A percentile compares a stretch with the other conserved stretches of the same genome.
Conservation (phyloP, 2,329 filamentous ascomycete genomes). For the Fusarium sambucinum region DNA sequence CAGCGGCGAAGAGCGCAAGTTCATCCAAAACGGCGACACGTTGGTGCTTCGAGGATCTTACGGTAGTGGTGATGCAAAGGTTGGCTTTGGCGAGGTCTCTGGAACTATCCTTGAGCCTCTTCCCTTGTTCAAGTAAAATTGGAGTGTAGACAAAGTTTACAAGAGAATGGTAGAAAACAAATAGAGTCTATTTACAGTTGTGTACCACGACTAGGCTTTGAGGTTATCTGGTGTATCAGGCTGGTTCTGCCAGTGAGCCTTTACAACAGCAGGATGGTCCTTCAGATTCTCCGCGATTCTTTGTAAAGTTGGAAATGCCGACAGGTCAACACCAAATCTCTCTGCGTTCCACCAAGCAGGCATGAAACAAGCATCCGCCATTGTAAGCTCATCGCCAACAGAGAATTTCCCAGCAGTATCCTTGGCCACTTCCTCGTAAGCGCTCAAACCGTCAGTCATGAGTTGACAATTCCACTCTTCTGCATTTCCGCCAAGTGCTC, state of each 20-base stretch:
- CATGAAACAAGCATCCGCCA: conserved; percentile 70
- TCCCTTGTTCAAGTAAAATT: conserved; percentile 46
- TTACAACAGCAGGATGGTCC: conserved; percentile 62
- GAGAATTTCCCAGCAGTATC: conserved; percentile 63
- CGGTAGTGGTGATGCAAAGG: conserved; percentile 73
- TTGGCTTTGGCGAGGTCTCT: conserved; percentile 81
- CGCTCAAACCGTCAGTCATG: conserved; percentile 65
- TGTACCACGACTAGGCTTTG: conserved; percentile 17
- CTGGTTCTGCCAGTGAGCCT: conserved; percentile 67
- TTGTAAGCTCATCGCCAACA: conserved; percentile 65
- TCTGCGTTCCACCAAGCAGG: conserved; percentile 70
- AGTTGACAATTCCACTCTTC: conserved; percentile 65
- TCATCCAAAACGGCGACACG: conserved; percentile 41
- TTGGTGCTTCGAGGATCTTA: conserved; percentile 74
- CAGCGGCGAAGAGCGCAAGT: conserved; percentile 64
- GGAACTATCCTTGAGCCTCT: conserved; percentile 66
- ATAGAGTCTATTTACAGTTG: neutral
- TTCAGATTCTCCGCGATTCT: conserved; percentile 61
- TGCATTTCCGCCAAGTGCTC: conserved; percentile 57
- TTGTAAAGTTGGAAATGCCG: conserved; percentile 60
- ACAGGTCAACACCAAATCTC: conserved; percentile 66
- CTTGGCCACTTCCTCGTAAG: conserved; percentile 63
- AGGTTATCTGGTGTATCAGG: conserved; percentile 59
- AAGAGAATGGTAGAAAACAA: neutral
- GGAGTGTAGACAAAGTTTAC: neutral